Evolutionary conservation across 1,139 yeast genomes (phyloP).

Genomic region (Pichia sorboxylosa): DNA sequence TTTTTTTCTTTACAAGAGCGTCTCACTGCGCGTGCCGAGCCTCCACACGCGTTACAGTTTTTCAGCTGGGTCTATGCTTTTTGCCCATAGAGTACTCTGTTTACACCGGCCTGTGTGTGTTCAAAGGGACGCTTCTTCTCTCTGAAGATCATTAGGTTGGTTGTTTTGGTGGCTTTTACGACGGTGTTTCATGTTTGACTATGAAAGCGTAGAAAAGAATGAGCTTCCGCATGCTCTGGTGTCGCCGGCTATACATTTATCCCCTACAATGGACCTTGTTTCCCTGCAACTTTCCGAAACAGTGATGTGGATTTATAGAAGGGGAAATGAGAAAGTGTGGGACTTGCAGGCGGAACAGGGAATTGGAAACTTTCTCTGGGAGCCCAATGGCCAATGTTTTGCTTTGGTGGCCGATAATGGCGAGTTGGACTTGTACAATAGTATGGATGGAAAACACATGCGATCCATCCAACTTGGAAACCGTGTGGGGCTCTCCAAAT

Average conservation of each 20-base stretch:
- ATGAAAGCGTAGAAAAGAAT: conserved; percentile 3
- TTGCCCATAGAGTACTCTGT: too few relatives aligned
- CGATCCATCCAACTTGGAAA: conserved; percentile 10
- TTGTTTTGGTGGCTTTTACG: not conserved
- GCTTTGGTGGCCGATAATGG: conserved; percentile 18
- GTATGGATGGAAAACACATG: conserved; percentile 19
- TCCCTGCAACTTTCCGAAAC: conserved; percentile 29
- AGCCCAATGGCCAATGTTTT: conserved; percentile 23
- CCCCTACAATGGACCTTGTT: conserved; percentile 42
- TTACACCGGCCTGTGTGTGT: too few relatives aligned
- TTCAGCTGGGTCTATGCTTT: too few relatives aligned
- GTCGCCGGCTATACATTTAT: conserved; percentile 31
- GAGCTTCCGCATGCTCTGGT: conserved; percentile 17
- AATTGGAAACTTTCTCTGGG: conserved; percentile 14
- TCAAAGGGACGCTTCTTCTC: too few relatives aligned
- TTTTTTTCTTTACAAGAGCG: too few relatives aligned
- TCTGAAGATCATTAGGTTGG: too few relatives aligned
- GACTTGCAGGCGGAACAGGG: conserved; percentile 22
- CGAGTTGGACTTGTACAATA: conserved; percentile 16
- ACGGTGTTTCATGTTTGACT: not conserved
- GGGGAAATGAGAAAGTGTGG: conserved; percentile 44
- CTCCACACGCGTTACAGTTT: too few relatives aligned
- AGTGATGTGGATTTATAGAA: conserved; percentile 25
- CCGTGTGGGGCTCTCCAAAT: too few relatives aligned
- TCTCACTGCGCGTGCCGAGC: too few relatives aligned